phyloP scores from a whole-genome alignment of 345 rosid species.

The Eutrema japonicum region DNA sequence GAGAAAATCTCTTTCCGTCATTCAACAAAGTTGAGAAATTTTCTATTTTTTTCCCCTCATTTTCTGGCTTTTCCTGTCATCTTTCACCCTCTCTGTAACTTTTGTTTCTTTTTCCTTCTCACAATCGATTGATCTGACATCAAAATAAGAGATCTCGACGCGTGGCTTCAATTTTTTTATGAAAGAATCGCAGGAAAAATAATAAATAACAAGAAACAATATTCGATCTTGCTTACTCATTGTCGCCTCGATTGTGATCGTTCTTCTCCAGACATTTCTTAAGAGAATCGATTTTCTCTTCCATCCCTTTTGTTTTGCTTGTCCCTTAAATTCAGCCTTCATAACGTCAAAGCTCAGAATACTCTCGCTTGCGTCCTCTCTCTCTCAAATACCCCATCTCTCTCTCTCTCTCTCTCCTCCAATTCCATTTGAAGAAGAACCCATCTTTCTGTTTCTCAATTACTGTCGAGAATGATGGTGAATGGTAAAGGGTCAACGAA shows the following conservation, averaged over 20 bases:
- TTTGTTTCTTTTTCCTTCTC: not conserved
- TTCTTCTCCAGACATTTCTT: slow-evolving; percentile 17
- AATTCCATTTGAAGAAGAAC: slow-evolving; percentile 22
- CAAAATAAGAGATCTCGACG: slow-evolving; percentile 13
- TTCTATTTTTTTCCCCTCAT: slow-evolving; percentile 10
- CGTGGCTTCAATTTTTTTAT: slow-evolving; percentile 22
- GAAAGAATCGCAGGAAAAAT: slow-evolving; percentile 6
- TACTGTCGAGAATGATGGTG: slow-evolving; percentile 55
- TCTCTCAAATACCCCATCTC: slow-evolving; percentile 13
- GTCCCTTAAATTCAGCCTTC: slow-evolving; percentile 60
- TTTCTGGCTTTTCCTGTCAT: slow-evolving; percentile 22
- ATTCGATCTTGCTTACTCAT: slow-evolving; percentile 40
- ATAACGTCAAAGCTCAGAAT: slow-evolving; percentile 57
- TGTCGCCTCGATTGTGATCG: slow-evolving; percentile 28
- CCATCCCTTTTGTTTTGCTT: slow-evolving; percentile 20
- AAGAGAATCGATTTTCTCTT: slow-evolving; percentile 25
- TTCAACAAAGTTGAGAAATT: slow-evolving; percentile 8
- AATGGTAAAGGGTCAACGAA: slow-evolving; percentile 57
- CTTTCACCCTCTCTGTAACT: not conserved
- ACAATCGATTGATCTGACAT: slow-evolving; percentile 11
- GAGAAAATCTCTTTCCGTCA: slow-evolving; percentile 29
- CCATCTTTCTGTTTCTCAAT: slow-evolving; percentile 16
- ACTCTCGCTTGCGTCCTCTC: slow-evolving; percentile 37
- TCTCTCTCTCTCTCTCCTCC: slow-evolving; percentile 21
- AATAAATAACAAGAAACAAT: not conserved